Evolutionary conservation across 164 flowering plant species (phyloP).

Genomic region (Cinnamomum chago): DNA sequence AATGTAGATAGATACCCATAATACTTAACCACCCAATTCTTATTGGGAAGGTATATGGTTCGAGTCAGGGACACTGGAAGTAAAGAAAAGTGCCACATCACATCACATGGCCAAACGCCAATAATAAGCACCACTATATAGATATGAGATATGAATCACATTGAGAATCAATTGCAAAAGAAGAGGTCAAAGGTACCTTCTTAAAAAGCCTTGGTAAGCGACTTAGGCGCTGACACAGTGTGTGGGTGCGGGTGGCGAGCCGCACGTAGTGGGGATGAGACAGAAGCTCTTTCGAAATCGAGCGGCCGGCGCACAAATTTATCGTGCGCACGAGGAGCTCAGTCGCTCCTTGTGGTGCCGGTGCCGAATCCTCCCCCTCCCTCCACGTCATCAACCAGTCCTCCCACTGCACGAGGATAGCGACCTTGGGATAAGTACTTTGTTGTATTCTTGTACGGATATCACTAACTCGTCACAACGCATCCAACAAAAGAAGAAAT

Average conservation of each 20-base stretch:
- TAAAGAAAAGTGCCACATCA: neutral
- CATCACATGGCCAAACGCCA: too few relatives aligned
- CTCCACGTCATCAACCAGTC: conserved; percentile 44
- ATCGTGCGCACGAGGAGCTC: conserved; percentile 32
- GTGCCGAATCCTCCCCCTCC: conserved; percentile 17
- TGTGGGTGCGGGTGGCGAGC: conserved; percentile 26
- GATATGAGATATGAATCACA: too few relatives aligned
- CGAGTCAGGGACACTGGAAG: neutral
- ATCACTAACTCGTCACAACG: too few relatives aligned
- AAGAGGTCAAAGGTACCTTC: conserved; percentile 13
- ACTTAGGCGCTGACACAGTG: conserved; percentile 28
- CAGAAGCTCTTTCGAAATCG: conserved; percentile 9
- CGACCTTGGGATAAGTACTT: neutral
- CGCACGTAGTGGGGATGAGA: conserved; percentile 23
- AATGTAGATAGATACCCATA: too few relatives aligned
- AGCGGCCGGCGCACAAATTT: conserved; percentile 24
- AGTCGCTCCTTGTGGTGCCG: conserved; percentile 19
- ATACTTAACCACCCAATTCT: too few relatives aligned
- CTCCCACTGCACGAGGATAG: conserved; percentile 46
- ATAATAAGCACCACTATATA: too few relatives aligned
- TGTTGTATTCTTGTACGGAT: neutral
- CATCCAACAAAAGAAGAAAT: too few relatives aligned
- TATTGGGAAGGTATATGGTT: too few relatives aligned
- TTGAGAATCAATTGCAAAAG: neutral
- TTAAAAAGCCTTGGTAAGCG: neutral